These are phyloP conservation scores for Aspergillus sp. DNA, from an alignment of 2,329 filamentous ascomycete species.

Conservation along the genomic window DNA sequence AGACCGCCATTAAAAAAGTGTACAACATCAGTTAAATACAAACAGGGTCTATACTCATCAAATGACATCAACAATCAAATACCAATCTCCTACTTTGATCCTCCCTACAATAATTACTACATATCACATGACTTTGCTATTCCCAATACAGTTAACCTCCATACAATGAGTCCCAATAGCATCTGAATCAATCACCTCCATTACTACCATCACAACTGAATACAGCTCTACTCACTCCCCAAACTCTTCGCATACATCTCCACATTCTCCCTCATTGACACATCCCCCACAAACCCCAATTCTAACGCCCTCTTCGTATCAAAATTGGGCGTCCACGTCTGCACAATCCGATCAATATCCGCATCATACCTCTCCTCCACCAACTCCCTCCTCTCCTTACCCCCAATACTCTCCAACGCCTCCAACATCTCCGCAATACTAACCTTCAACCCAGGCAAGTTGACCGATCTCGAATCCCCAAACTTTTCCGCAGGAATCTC, in stretches of 20 bases:
- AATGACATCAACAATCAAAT: background rate
- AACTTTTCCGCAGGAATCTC: constrained; percentile 54
- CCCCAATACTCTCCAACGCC: constrained; percentile 58
- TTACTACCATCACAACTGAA: constrained; percentile 3
- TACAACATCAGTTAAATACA: too few relatives aligned
- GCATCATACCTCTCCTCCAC: constrained; percentile 59
- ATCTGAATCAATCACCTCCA: background rate
- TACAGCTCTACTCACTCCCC: constrained; percentile 21
- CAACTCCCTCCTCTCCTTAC: constrained; percentile 55
- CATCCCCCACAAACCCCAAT: constrained; percentile 50
- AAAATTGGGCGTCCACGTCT: constrained; percentile 62
- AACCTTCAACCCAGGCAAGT: constrained; percentile 58
- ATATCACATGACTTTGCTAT: too few relatives aligned
- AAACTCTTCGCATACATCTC: constrained; percentile 40
- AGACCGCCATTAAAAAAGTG: too few relatives aligned
- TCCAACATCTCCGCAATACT: constrained; percentile 64
- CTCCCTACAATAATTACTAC: too few relatives aligned
- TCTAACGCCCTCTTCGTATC: constrained; percentile 56
- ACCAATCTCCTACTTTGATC: too few relatives aligned
- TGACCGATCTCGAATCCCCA: constrained; percentile 55
- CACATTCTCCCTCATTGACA: constrained; percentile 45
- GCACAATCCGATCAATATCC: constrained; percentile 58
- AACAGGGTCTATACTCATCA: background rate
- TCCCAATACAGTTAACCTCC: too few relatives aligned
- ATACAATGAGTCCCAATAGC: too few relatives aligned